A percentile compares a stretch with the other conserved stretches of the same genome.
Evolutionary conservation across 768 basidiomycete species (phyloP).

Genomic region (Rhizopogon roseolus): DNA sequence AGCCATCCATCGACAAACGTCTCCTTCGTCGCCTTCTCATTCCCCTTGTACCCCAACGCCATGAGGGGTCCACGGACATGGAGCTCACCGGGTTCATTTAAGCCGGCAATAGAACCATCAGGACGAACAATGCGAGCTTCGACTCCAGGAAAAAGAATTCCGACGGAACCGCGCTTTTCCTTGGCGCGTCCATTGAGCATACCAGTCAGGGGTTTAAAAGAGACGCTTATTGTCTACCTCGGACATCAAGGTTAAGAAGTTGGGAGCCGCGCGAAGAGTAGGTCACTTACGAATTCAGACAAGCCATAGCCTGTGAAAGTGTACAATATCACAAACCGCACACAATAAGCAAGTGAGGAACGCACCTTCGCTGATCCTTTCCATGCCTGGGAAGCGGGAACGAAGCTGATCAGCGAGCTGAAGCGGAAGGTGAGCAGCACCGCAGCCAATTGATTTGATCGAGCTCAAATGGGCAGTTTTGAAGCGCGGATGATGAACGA

Average conservation of each 20-base stretch:
- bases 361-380: slow-evolving; percentile 38
- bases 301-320: slow-evolving; percentile 50
- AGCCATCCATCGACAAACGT: slow-evolving; percentile 69
- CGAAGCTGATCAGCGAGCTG: slow-evolving; percentile 36
- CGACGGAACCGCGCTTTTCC: slow-evolving; percentile 35
- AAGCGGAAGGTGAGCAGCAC: slow-evolving; percentile 58
- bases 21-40: slow-evolving; percentile 54
- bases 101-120: slow-evolving; percentile 45
- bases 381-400: slow-evolving; percentile 24
- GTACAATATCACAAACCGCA: not conserved
- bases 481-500: slow-evolving; percentile 42
- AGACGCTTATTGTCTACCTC: slow-evolving; percentile 46
- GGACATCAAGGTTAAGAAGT: not conserved
- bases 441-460: slow-evolving; percentile 33
- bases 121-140: slow-evolving; percentile 51
- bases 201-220: slow-evolving; percentile 36
- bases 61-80: slow-evolving; percentile 47
- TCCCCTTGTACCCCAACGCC: slow-evolving; percentile 60
- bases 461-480: slow-evolving; percentile 45
- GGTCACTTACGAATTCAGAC: slow-evolving; percentile 47
- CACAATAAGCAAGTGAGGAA: not conserved
- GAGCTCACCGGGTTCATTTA: slow-evolving; percentile 59
- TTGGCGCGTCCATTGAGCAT: slow-evolving; percentile 34
- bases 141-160: slow-evolving; percentile 53
- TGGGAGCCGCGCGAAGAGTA: not conserved